Percentiles rank a stretch among this genome's conserved stretches.
Evolutionary conservation across 306 rosid species (phyloP).

Genomic region (Astragalus glycyphyllos): DNA sequence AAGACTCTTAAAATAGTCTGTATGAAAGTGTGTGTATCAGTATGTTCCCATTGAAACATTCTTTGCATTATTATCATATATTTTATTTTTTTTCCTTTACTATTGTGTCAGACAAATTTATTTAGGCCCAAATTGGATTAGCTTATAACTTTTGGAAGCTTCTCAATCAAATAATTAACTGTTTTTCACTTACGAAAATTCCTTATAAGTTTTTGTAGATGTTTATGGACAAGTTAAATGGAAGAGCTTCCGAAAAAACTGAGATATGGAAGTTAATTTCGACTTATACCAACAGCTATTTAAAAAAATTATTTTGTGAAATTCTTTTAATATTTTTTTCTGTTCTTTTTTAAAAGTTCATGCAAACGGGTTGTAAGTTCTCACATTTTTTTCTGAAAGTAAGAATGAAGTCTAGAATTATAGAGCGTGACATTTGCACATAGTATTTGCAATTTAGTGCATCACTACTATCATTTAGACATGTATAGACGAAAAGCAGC

Average conservation of each 20-base stretch:
- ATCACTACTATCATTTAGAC: conserved; percentile 2
- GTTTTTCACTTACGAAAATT: not conserved
- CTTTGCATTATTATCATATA: too few relatives aligned
- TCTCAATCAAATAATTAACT: not conserved
- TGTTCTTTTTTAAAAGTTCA: too few relatives aligned
- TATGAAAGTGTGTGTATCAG: not conserved
- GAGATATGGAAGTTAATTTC: not conserved
- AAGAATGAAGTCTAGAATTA: conserved; percentile 11
- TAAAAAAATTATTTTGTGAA: not conserved
- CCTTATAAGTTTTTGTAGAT: not conserved
- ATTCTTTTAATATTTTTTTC: not conserved
- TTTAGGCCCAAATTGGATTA: not conserved
- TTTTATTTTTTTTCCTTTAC: too few relatives aligned
- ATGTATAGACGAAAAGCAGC: conserved; percentile 34
- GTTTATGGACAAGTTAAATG: not conserved
- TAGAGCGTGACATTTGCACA: not conserved
- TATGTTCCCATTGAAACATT: conserved; percentile 13
- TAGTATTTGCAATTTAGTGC: conserved; percentile 15
- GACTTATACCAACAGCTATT: not conserved
- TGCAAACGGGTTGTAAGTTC: too few relatives aligned
- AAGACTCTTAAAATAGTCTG: not conserved
- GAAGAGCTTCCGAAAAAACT: not conserved
- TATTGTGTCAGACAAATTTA: conserved; percentile 25
- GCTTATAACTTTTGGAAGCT: conserved; percentile 8
- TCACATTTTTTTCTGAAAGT: conserved; percentile 4